phyloP scores from a whole-genome alignment of 2,329 filamentous ascomycete species.

The Arthrobotrys musiformis region DNA sequence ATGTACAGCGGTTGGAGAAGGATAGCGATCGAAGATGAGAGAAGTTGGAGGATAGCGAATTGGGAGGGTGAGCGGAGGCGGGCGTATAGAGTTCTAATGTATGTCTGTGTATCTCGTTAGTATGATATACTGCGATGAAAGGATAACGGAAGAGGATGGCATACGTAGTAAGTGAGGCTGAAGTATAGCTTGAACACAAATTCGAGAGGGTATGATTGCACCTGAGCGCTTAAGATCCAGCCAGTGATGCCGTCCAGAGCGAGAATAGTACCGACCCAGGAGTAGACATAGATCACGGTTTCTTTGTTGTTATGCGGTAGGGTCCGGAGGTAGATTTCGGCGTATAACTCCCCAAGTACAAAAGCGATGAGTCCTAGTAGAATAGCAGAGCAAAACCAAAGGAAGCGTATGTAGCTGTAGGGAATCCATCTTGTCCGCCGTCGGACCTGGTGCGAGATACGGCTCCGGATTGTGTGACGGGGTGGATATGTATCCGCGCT shows the following conservation, averaged over 20 bases:
- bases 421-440: slow-evolving; percentile 56
- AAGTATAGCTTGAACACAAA: slow-evolving; percentile 79
- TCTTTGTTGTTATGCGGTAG: slow-evolving; percentile 74
- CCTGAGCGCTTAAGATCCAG: slow-evolving; percentile 75
- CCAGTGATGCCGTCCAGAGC: slow-evolving; percentile 73
- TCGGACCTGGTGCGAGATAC: slow-evolving; percentile 44
- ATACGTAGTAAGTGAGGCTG: slow-evolving; percentile 71
- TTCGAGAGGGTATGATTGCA: slow-evolving; percentile 76
- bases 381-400: slow-evolving; percentile 76
- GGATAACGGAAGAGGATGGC: not conserved
- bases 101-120: slow-evolving; percentile 66
- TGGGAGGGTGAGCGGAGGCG: slow-evolving; percentile 73
- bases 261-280: slow-evolving; percentile 75
- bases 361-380: slow-evolving; percentile 73
- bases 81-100: slow-evolving; percentile 75
- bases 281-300: slow-evolving; percentile 76
- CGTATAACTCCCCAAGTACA: slow-evolving; percentile 75
- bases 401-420: slow-evolving; percentile 70
- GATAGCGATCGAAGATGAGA: slow-evolving; percentile 73
- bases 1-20: slow-evolving; percentile 74
- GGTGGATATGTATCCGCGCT: slow-evolving; percentile 39
- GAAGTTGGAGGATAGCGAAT: slow-evolving; percentile 73
- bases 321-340: slow-evolving; percentile 75
- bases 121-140: not conserved
- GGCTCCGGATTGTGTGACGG: slow-evolving; percentile 15